Evolutionary conservation across 2,329 filamentous ascomycete species (phyloP).

Genomic region (Cytospora leucostoma): DNA sequence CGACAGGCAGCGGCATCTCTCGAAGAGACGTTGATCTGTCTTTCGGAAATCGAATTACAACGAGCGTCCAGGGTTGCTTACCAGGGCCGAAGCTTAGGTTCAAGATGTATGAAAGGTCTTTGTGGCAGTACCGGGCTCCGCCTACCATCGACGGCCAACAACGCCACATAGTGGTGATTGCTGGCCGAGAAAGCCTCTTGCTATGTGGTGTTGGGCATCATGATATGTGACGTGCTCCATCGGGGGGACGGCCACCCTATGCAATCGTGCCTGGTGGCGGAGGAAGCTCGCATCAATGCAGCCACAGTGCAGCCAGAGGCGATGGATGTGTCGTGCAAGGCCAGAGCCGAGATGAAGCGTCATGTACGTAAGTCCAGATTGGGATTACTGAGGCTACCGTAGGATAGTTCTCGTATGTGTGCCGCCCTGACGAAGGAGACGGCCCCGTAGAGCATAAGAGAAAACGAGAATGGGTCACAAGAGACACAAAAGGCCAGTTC

Average conservation of each 20-base stretch:
- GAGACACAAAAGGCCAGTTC: background rate
- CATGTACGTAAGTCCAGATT: constrained; percentile 17
- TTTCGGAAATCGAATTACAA: background rate
- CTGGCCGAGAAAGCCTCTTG: background rate
- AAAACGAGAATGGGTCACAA: background rate
- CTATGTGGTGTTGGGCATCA: background rate
- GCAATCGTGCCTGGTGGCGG: background rate
- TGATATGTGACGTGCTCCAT: background rate
- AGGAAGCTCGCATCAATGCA: background rate
- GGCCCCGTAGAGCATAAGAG: constrained; percentile 1
- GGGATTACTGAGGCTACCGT: constrained; percentile 11
- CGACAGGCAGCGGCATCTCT: constrained; percentile 7
- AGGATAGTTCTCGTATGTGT: constrained; percentile 3
- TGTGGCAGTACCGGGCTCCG: background rate
- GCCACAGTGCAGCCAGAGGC: constrained; percentile 4
- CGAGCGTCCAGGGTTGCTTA: background rate
- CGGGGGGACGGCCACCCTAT: background rate
- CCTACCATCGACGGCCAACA: background rate
- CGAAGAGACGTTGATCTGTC: background rate
- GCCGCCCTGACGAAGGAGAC: constrained; percentile 6
- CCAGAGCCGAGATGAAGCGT: constrained; percentile 5
- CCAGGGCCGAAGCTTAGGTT: background rate
- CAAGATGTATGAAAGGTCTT: background rate
- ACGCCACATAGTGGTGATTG: background rate
- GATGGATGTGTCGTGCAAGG: constrained; percentile 8